Base-by-base conservation (phyloP, 2,329 filamentous ascomycete species). In the Neoscytalidium dimidiatum region DNA sequence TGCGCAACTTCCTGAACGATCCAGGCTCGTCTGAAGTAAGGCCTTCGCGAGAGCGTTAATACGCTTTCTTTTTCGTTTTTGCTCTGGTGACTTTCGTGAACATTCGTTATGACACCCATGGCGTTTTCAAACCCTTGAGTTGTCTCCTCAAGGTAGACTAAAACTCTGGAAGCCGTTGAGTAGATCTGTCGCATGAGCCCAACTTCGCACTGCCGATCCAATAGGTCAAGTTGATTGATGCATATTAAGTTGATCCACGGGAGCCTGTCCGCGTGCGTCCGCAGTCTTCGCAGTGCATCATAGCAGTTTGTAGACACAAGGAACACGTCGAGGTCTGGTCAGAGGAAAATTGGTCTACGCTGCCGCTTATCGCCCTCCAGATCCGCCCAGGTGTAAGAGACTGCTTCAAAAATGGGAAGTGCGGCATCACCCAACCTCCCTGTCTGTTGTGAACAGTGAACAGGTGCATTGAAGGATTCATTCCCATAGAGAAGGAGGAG, bases 231-330 rank as follows among this genome's bases (percentile, higher is more conserved):
- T 9, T 41, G 35, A 2, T 41, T 41, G 35, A 41, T 41, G 35
- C 35, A 41, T n/a, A n/a, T n/a, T n/a, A 2, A 41, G 35, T 3
- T 41, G 35, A 41, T 41, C 35, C 1, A 41, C 35, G 13, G n/a
- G 9, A 41, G 1, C 13, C 35, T 41, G 14, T n/a, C 1, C n/a
- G 1, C 13, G 9, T 1, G 2, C 2, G 1, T 1, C 2, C 35
- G 35, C n/a, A 41, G 35, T 1, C 35, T 13, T n/a, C 35, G 14
- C 2, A 41, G 2, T 14, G n/a, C 35, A 1, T 13, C 35, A 13
- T 41, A 13, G 35, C 35, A 41, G 35, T 41, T 41, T 41, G 14
- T 3, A 1, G 35, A 14, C 1, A 41, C 35, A n/a, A n/a, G n/a
- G n/a, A n/a, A n/a, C n/a, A n/a, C n/a, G n/a, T n/a, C n/a, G n/a